Evolutionary conservation across 2,329 filamentous ascomycete genomes (phyloP), one percentile per base, ranked within the genome.

Genomic region (Fusarium nematophilum): DNA sequence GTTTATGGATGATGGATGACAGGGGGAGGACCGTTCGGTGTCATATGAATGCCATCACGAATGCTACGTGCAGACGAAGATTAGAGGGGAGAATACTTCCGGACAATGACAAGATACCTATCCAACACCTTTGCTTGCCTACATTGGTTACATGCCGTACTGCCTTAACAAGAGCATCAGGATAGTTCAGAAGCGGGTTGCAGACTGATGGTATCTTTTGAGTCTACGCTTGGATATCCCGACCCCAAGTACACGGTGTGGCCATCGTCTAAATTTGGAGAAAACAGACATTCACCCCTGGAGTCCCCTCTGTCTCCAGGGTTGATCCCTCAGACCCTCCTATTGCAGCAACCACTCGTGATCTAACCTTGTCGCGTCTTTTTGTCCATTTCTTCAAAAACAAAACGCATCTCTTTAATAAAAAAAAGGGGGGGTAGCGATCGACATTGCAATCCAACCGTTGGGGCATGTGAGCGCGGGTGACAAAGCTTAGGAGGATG

Each of bases 1-100:
- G 62, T 65, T 64, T 52, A 58, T 51, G 55, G 53, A 53, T 49
- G 62, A 62, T 55, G 50, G 30, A 39, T 38, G 40, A 38, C 21
- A 21, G 6, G 21, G 21, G 21, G 21, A 21, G 21, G 34, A 50
- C 31, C 50, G 47, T 43, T 34, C n/a, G 45, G 47, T 62, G 50
- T 25, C 36, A 29, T 61, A 42, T 53, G 31, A 53, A 54, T 62
- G 27, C 45, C 51, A 63, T 62, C 27, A 45, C 40, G 53, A 65
- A 51, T 56, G 62, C 63, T 65, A 65, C 49, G 53, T 64, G 18
- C 50, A 26, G 48, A 44, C 14, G 50, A 44, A 51, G 43, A 36
- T 10, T 46, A 57, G 55, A 62, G 48, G 43, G 14, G 56, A 55
- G 26, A 21, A 62, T 47, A 49, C 38, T 38, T 39, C 37, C 60